phyloP scores from a whole-genome alignment of 192 early-diverging fungal species.

The Haplosporangium gracile region DNA sequence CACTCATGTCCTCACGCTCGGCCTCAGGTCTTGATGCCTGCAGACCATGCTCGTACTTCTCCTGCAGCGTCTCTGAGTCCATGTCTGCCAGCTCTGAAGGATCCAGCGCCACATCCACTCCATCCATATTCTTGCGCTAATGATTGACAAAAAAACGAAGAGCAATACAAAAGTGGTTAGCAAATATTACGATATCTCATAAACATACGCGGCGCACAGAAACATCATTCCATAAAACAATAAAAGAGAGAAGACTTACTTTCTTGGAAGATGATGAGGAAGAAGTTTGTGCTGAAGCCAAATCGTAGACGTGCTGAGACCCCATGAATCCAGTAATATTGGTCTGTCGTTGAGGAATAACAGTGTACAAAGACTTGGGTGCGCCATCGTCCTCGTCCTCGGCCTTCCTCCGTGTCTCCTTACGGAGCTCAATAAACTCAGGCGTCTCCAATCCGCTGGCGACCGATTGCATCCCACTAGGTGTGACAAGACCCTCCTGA shows the following conservation, averaged over 20 bases:
- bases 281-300: conserved; percentile 65
- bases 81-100: conserved; percentile 89
- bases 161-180: background rate
- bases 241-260: conserved; percentile 20
- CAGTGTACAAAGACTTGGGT: conserved; percentile 83
- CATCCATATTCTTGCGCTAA: conserved; percentile 70
- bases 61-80: conserved; percentile 80
- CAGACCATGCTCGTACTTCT: conserved; percentile 83
- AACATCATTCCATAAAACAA: conserved; percentile 1
- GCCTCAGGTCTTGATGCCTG: conserved; percentile 60
- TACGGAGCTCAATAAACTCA: conserved; percentile 89
- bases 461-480: conserved; percentile 83
- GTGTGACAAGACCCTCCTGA: conserved; percentile 84
- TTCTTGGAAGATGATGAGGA: conserved; percentile 62
- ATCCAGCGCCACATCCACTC: conserved; percentile 90
- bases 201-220: background rate
- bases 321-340: conserved; percentile 92
- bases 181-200: background rate
- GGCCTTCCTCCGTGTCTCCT: conserved; percentile 66
- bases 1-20: conserved; percentile 84
- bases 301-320: conserved; percentile 91
- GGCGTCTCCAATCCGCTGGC: conserved; percentile 85
- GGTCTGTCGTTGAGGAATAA: conserved; percentile 83
- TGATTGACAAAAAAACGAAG: background rate
- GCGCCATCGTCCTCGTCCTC: conserved; percentile 59